A percentile compares a stretch with the other conserved stretches of the same genome.
These are phyloP conservation scores for Kwoniella sp. DNA, from an alignment of 768 basidiomycete genomes.

Conservation along the genomic window DNA sequence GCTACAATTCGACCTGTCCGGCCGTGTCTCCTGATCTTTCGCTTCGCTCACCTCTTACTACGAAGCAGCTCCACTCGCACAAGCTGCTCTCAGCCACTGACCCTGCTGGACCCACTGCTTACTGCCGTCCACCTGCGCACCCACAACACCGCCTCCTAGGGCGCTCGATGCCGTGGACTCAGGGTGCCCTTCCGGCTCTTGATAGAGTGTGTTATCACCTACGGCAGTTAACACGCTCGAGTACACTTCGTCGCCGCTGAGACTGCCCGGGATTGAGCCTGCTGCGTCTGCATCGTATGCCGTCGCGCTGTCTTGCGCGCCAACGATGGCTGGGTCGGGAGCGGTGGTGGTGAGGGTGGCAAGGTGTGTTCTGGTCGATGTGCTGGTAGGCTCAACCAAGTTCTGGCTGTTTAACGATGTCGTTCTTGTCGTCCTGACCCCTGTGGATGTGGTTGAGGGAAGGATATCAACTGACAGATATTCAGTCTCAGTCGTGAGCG, in stretches of 20 bases:
- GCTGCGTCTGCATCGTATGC: neutral
- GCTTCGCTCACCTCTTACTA: neutral
- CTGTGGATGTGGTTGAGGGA: too few relatives aligned
- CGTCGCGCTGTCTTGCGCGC: neutral
- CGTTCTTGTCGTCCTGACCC: too few relatives aligned
- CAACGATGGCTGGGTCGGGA: neutral
- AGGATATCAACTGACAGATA: too few relatives aligned
- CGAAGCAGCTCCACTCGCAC: neutral
- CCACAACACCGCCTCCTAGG: neutral
- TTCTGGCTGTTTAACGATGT: neutral
- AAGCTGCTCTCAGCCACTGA: neutral
- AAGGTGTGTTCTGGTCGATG: constrained; percentile 21
- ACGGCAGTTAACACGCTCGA: neutral
- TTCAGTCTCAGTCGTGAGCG: too few relatives aligned
- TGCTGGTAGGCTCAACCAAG: neutral
- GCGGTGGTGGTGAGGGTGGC: constrained; percentile 11
- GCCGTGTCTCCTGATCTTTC: too few relatives aligned
- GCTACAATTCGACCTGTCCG: too few relatives aligned
- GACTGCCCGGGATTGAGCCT: neutral
- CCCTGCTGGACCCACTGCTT: neutral
- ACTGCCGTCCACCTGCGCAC: neutral
- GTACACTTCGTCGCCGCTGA: neutral
- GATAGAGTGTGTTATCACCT: neutral
- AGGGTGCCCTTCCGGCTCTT: neutral
- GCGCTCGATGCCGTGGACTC: neutral